phyloP scores from a whole-genome alignment of 2,329 filamentous ascomycete genomes.

The Gremmenia infestans region DNA sequence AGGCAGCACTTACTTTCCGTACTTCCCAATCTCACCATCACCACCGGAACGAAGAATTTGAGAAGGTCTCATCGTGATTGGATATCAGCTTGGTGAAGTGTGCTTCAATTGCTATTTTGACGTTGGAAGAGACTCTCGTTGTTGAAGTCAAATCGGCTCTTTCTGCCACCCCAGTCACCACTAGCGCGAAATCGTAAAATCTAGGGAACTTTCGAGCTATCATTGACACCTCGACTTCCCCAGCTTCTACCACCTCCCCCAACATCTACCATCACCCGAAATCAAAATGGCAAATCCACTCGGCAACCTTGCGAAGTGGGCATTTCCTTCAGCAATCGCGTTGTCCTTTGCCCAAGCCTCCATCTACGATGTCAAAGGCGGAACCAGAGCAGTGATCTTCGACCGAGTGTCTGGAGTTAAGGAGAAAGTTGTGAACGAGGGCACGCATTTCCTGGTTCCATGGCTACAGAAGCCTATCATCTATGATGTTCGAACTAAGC shows the following conservation, averaged over 20 bases:
- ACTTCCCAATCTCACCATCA: slow-evolving; percentile 30
- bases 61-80: slow-evolving; percentile 32
- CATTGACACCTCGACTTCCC: slow-evolving; percentile 3
- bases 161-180: slow-evolving; percentile 15
- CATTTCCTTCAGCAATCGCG: slow-evolving; percentile 68
- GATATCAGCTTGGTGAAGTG: slow-evolving; percentile 7
- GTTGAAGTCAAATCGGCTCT: slow-evolving; percentile 18
- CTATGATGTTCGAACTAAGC: slow-evolving; percentile 97
- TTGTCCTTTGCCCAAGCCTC: slow-evolving; percentile 67
- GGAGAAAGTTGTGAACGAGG: slow-evolving; percentile 88
- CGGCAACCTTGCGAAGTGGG: slow-evolving; percentile 59
- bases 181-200: slow-evolving; percentile 21
- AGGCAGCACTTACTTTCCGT: slow-evolving; percentile 31
- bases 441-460: slow-evolving; percentile 91
- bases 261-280: slow-evolving; percentile 5
- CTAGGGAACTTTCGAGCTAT: slow-evolving; percentile 25
- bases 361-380: slow-evolving; percentile 96
- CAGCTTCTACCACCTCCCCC: slow-evolving; percentile 7
- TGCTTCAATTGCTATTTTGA: slow-evolving; percentile 21
- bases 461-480: slow-evolving; percentile 94
- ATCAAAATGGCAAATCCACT: slow-evolving; percentile 47
- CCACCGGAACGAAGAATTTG: slow-evolving; percentile 30
- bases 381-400: slow-evolving; percentile 94
- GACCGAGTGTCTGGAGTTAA: slow-evolving; percentile 89
- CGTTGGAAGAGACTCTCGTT: slow-evolving; percentile 6